A percentile compares a stretch with the other conserved stretches of the same genome.
phyloP scores from a whole-genome alignment of 352 stramenopile species.

The Peronospora tabacina region DNA sequence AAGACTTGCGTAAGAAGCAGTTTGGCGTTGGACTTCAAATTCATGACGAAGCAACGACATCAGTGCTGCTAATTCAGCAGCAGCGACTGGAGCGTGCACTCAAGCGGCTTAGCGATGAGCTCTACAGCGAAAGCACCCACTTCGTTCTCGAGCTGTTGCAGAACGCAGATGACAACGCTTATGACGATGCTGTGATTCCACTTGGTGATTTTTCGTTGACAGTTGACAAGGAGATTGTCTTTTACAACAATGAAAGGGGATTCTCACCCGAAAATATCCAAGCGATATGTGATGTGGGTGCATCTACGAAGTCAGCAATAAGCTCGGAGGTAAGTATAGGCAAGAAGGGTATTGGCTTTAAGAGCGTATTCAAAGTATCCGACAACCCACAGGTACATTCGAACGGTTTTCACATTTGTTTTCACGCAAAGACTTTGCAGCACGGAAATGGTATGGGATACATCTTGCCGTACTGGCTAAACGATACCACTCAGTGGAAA shows the following conservation, averaged over 20 bases:
- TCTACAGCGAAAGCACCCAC: conserved; percentile 84
- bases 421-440: conserved; percentile 47
- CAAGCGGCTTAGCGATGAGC: conserved; percentile 79
- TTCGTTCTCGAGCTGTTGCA: conserved; percentile 86
- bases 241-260: conserved; percentile 80
- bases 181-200: conserved; percentile 35
- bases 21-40: conserved; percentile 74
- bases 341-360: conserved; percentile 88
- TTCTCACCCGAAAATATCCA: conserved; percentile 72
- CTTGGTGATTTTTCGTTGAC: conserved; percentile 59
- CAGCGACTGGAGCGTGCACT: conserved; percentile 72
- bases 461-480: conserved; percentile 76
- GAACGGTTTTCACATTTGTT: conserved; percentile 82
- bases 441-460: conserved; percentile 54
- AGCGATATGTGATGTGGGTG: conserved; percentile 82
- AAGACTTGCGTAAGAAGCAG: conserved; percentile 54
- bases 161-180: conserved; percentile 84
- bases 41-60: conserved; percentile 43
- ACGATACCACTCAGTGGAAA: conserved; percentile 38
- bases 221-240: conserved; percentile 42
- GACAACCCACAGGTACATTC: conserved; percentile 79
- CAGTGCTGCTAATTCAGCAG: conserved; percentile 64
- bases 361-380: conserved; percentile 88
- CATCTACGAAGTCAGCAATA: conserved; percentile 58
- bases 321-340: conserved; percentile 59